A percentile compares a stretch with the other conserved stretches of the same genome.
Evolutionary conservation across 257 asterid genomes (phyloP).

Genomic region (Phtheirospermum japonicum): DNA sequence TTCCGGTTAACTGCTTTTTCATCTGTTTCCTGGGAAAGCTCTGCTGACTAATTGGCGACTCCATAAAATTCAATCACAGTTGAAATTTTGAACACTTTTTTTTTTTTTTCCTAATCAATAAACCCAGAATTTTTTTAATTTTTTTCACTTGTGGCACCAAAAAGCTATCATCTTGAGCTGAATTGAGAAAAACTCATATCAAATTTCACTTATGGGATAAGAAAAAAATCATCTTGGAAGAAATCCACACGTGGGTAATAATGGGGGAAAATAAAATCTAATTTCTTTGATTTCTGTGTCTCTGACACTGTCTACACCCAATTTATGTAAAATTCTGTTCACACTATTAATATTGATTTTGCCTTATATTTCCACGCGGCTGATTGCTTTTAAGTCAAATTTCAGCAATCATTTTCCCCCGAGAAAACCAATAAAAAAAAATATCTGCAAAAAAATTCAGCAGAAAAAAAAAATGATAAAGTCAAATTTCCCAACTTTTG

Average conservation of each 20-base stretch:
- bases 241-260: conserved; percentile 23
- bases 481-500: conserved; percentile 29
- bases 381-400: conserved; percentile 24
- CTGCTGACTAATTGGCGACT: conserved; percentile 31
- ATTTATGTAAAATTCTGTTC: conserved; percentile 14
- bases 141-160: conserved; percentile 7
- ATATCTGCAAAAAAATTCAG: conserved; percentile 12
- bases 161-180: conserved; percentile 25
- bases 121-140: neutral
- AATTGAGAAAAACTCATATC: conserved; percentile 31
- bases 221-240: neutral
- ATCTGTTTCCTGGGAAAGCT: conserved; percentile 51
- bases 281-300: conserved; percentile 1
- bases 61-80: conserved; percentile 30
- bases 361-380: conserved; percentile 15
- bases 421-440: conserved; percentile 6
- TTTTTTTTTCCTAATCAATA: neutral
- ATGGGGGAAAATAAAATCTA: conserved; percentile 6
- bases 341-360: conserved; percentile 14
- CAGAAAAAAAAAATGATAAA: conserved; percentile 1
- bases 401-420: conserved; percentile 31
- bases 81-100: neutral
- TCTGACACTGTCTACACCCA: conserved; percentile 2
- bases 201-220: conserved; percentile 23
- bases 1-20: conserved; percentile 65